phyloP scores from a whole-genome alignment of 495 filamentous ascomycete species.

The Tuber aestivum region DNA sequence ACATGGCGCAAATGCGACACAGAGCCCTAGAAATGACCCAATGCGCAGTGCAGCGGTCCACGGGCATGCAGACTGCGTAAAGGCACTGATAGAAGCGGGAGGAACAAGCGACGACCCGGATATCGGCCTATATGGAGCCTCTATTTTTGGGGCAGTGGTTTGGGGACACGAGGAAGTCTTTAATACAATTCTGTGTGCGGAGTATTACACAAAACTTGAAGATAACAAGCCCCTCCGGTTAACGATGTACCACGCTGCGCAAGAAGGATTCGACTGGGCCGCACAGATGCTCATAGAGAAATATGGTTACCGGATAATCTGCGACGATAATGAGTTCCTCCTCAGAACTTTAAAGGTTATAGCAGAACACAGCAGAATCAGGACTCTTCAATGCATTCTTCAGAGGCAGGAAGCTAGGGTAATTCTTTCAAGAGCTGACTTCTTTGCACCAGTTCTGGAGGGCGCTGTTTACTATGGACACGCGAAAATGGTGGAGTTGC shows the following conservation, averaged over 20 bases:
- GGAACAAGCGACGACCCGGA: background rate
- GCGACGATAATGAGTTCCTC: background rate
- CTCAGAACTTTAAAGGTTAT: background rate
- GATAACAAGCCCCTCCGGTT: background rate
- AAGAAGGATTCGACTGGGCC: background rate
- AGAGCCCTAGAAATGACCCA: background rate
- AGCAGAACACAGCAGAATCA: background rate
- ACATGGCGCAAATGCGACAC: background rate
- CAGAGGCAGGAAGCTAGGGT: background rate
- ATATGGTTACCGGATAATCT: background rate
- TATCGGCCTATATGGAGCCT: background rate
- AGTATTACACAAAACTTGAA: background rate
- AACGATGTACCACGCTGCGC: background rate
- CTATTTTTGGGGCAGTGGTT: background rate
- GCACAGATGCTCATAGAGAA: background rate
- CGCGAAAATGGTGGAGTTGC: background rate
- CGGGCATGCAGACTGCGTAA: background rate
- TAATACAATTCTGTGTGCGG: background rate
- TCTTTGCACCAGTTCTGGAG: background rate
- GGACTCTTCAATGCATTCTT: background rate
- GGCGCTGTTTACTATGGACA: slow-evolving; percentile 7
- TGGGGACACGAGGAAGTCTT: background rate
- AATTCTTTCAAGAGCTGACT: background rate
- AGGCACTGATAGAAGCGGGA: background rate
- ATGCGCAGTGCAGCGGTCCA: background rate